phyloP scores from a whole-genome alignment of 139 green algal genomes.

The Chlamydomonas applanata region DNA sequence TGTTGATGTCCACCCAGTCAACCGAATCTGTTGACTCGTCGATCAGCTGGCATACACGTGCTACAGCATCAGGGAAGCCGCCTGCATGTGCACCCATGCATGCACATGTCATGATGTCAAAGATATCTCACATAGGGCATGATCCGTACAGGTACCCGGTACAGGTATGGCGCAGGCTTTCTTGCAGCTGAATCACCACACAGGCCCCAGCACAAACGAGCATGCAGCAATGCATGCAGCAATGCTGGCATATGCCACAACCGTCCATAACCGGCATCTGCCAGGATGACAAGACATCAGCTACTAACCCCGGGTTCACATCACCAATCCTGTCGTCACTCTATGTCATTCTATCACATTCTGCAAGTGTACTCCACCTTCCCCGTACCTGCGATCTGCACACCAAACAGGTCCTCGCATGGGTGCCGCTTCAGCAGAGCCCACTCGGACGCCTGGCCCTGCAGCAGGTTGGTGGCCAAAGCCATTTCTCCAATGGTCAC shows the following conservation, averaged over 20 bases:
- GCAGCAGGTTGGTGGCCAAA: slow-evolving; percentile 89
- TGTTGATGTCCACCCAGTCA: slow-evolving; percentile 96
- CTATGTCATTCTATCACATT: no score
- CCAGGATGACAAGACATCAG: no score
- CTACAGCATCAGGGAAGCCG: slow-evolving; percentile 78
- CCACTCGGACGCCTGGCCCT: slow-evolving; percentile 92
- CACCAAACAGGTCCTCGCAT: slow-evolving; percentile 91
- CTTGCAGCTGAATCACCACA: no score
- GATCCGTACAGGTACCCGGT: neutral
- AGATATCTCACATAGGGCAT: neutral
- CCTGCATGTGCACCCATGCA: slow-evolving; percentile 36
- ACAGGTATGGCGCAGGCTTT: no score
- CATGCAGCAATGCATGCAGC: no score
- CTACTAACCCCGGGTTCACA: no score
- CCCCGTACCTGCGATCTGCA: slow-evolving; percentile 33
- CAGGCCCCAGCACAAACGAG: no score
- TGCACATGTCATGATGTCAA: neutral
- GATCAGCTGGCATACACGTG: slow-evolving; percentile 30
- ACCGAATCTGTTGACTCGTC: slow-evolving; percentile 50
- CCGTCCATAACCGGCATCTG: no score
- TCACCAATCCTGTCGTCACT: no score
- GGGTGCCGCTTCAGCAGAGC: slow-evolving; percentile 92
- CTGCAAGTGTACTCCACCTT: no score
- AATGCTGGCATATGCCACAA: no score
- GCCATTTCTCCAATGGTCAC: slow-evolving; percentile 95